phyloP scores from a whole-genome alignment of 2,329 filamentous ascomycete genomes.

The Tolypocladium ophioglossoides region DNA sequence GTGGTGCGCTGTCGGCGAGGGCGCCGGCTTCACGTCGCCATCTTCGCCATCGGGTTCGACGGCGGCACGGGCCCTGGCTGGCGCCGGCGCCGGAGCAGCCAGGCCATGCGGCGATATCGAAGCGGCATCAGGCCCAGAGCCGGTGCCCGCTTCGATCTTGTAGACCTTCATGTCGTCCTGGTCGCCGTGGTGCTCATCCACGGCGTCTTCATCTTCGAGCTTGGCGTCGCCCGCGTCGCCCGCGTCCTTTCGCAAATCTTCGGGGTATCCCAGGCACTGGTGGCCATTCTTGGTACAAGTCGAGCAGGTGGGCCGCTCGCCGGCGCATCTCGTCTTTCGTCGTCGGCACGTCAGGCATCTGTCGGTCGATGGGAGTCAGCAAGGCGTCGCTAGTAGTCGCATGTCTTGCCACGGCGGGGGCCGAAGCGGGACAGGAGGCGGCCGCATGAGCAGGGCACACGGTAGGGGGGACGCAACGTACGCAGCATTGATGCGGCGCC shows the following conservation, averaged over 20 bases:
- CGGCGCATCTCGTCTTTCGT: conserved; percentile 65
- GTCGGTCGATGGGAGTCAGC: background rate
- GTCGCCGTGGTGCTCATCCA: background rate
- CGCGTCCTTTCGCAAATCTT: conserved; percentile 35
- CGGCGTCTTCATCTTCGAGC: conserved; percentile 7
- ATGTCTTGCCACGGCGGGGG: background rate
- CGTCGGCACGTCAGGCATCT: conserved; percentile 66
- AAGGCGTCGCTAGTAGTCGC: background rate
- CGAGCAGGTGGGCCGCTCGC: conserved; percentile 60
- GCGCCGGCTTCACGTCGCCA: conserved; percentile 8
- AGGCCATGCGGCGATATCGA: background rate
- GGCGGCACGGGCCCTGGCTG: conserved; percentile 1
- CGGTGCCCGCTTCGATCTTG: background rate
- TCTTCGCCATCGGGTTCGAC: conserved; percentile 15
- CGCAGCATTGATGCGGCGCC: conserved; percentile 70
- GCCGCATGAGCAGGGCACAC: background rate
- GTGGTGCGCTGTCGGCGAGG: conserved; percentile 6
- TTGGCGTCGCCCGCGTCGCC: conserved; percentile 12
- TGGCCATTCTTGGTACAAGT: conserved; percentile 65
- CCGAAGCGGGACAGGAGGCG: background rate
- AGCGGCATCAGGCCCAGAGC: background rate
- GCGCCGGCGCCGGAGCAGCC: background rate
- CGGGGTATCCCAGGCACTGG: conserved; percentile 56
- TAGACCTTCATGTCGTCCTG: background rate
- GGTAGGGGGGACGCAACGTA: conserved; percentile 29